Conservation (phyloP, 345 rosid genomes). For the Rhodomyrtus tomentosa region DNA sequence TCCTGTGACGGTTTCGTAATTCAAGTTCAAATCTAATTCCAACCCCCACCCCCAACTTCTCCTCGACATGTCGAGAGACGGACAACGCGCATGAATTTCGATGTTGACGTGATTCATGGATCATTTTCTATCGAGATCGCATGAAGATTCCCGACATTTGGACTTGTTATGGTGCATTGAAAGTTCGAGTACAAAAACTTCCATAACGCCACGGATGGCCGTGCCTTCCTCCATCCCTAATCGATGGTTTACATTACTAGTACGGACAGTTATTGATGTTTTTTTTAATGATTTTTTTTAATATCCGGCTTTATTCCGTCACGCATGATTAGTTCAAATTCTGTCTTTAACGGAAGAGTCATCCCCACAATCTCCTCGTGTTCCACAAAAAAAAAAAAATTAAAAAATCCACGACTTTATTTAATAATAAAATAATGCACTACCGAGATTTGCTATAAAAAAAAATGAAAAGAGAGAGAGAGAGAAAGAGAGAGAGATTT, state of each 20-base stretch:
- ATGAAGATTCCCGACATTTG: background rate
- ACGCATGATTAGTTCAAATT: background rate
- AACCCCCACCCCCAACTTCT: background rate
- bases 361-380: background rate
- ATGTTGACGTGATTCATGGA: background rate
- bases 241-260: background rate
- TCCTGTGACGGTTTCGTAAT: background rate
- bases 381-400: background rate
- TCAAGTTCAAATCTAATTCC: background rate
- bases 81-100: rapidly evolving
- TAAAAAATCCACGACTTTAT: background rate
- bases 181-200: background rate
- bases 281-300: too few species aligned
- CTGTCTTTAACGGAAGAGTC: background rate
- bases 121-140: background rate
- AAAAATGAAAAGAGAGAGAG: background rate
- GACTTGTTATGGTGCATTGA: background rate
- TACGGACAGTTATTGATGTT: background rate
- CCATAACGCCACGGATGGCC: background rate
- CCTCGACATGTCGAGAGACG: rapidly evolving
- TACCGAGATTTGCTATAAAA: background rate
- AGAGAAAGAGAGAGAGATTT: background rate
- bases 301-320: background rate
- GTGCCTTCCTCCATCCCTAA: background rate
- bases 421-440: background rate